These are phyloP conservation scores for Capsaspora owczarzaki DNA, from an alignment of 78 protist genomes.

Conservation along the genomic window DNA sequence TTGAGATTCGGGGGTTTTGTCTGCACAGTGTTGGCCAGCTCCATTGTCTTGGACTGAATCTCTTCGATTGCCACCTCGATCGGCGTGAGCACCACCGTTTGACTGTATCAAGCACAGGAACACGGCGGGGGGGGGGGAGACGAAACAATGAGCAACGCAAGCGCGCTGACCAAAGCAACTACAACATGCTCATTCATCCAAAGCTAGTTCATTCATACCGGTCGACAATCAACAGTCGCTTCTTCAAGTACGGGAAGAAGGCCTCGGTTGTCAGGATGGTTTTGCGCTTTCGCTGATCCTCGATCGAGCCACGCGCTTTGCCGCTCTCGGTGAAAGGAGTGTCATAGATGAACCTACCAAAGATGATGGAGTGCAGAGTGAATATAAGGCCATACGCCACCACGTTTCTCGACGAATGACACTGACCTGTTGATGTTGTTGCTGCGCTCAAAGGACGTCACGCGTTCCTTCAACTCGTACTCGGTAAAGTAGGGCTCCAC, in stretches of 20 bases:
- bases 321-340: slow-evolving; percentile 23
- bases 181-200: not conserved
- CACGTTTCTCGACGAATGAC: not conserved
- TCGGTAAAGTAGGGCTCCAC: slow-evolving; percentile 28
- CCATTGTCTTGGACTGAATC: not conserved
- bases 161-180: not conserved
- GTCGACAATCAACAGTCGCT: not conserved
- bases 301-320: not conserved
- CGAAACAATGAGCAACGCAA: not conserved
- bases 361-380: not conserved
- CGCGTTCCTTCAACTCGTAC: not conserved
- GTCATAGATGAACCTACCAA: not conserved
- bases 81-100: slow-evolving; percentile 6
- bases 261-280: slow-evolving; percentile 14
- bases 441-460: not conserved
- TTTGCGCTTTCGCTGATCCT: slow-evolving; percentile 16
- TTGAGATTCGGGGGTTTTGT: not conserved
- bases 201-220: not conserved
- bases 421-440: not conserved
- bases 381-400: not conserved
- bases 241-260: slow-evolving; percentile 18
- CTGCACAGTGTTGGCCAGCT: not conserved
- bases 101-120: not conserved
- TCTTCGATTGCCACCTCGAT: slow-evolving; percentile 11
- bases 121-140: not conserved